Evolutionary conservation across 768 basidiomycete species (phyloP), one percentile per base, ranked within the genome.

Genomic region (Lentinula lateritia): DNA sequence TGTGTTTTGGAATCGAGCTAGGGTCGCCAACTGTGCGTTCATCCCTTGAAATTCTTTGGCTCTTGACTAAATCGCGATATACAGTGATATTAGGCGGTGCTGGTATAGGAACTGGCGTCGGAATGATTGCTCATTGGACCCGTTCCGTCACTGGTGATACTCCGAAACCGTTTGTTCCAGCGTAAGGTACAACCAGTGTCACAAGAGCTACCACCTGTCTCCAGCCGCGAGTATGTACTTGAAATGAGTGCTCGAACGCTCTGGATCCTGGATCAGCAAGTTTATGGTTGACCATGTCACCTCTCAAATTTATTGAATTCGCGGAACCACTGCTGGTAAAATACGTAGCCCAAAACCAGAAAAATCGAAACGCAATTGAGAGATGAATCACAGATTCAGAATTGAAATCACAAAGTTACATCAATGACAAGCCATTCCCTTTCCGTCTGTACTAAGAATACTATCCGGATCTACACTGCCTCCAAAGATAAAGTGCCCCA

Each of bases 401-500:
- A 7, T 32, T 34, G 28, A 52, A 4, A 35, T 10, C 23, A 23
- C 46, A 0, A 48, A 39, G 13, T 41, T 20, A 6, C 16, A 35
- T 55, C 48, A 95, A 72, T 95, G 92, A 68, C 93, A 94, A 0
- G 90, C 85, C 81, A 90, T 83, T 9, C 89, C 87, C 73, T 88
- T 93, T 50, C 76, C 76, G n/a, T 70, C 71, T 55, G 79, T 80
- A 9, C 74, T 66, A 16, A 89, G 76, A 13, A 88, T 71, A 5
- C 81, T 75, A 48, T 89, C 86, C 15, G 83, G 70, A 66, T 91
- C 87, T 64, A 92, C 83, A 32, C 79, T 80, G 0, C 76, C 75
- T 42, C 85, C 83, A 66, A 93, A 95, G 54, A 92, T 69, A 70
- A 86, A 90, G 73, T 96, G 93, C 0, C 95, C 94, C 15, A 90